Conservation (phyloP, 192 early-diverging fungal species). For the Phlyctochytrium arcticum region DNA sequence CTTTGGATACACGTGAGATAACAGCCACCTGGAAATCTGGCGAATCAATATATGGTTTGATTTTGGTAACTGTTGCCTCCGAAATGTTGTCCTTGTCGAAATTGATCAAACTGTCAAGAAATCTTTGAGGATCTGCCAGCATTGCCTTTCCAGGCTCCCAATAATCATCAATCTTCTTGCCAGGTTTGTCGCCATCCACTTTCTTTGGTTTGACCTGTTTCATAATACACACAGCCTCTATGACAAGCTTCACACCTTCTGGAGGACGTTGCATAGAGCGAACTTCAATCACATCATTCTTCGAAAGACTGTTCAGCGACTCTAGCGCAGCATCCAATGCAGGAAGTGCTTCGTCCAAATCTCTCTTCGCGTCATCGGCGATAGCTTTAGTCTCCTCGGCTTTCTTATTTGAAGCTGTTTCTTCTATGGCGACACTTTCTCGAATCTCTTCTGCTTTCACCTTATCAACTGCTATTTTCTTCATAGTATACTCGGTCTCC, state of each 20-base stretch:
- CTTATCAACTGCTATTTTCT: conserved; percentile 59
- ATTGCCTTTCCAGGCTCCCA: conserved; percentile 45
- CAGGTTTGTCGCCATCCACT: conserved; percentile 56
- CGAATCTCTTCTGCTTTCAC: conserved; percentile 59
- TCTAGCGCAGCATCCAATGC: conserved; percentile 59
- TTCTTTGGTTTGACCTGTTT: conserved; percentile 61
- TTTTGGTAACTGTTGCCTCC: conserved; percentile 47
- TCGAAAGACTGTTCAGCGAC: conserved; percentile 54
- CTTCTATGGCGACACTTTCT: conserved; percentile 51
- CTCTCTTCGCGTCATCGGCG: conserved; percentile 57
- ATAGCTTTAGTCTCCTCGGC: conserved; percentile 61
- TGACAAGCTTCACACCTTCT: conserved; percentile 62
- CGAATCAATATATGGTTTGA: conserved; percentile 61
- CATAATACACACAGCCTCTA: conserved; percentile 64
- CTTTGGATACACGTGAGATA: conserved; percentile 54
- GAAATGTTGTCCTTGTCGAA: conserved; percentile 63
- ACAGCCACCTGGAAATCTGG: conserved; percentile 61
- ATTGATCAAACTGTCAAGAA: conserved; percentile 55
- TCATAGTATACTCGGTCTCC: conserved; percentile 60
- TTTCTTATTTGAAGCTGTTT: conserved; percentile 52
- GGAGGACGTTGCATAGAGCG: conserved; percentile 59
- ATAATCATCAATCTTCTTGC: conserved; percentile 62
- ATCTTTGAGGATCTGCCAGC: conserved; percentile 57
- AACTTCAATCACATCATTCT: conserved; percentile 63
- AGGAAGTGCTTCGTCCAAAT: conserved; percentile 58